Conservation (phyloP, 1,284 basidiomycete species). For the Peniophora sp. region DNA sequence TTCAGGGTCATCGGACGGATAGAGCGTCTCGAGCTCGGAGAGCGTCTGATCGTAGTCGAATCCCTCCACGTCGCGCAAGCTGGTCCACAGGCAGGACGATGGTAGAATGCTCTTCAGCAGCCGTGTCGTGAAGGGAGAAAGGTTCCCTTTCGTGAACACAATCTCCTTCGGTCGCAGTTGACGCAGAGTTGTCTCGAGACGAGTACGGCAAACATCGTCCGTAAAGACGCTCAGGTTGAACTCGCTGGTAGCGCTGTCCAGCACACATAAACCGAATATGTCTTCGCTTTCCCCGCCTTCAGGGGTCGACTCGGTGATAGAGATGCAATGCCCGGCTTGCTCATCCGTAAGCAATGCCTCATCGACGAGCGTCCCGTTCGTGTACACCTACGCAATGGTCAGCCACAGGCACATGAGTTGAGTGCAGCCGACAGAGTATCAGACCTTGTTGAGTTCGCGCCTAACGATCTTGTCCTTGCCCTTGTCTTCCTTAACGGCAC, state of each 20-base stretch:
- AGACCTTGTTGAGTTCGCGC: slow-evolving; percentile 29
- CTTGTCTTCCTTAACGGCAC: slow-evolving; percentile 40
- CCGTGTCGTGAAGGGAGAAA: slow-evolving; percentile 76
- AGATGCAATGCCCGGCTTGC: slow-evolving; percentile 91
- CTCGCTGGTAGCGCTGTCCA: slow-evolving; percentile 95
- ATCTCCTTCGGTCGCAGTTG: slow-evolving; percentile 93
- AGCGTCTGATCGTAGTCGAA: slow-evolving; percentile 69
- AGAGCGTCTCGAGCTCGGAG: slow-evolving; percentile 63
- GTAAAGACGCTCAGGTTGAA: slow-evolving; percentile 89
- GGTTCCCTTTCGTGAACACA: slow-evolving; percentile 84
- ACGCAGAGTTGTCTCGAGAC: slow-evolving; percentile 89
- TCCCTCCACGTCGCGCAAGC: slow-evolving; percentile 77
- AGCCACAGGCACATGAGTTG: too few relatives aligned
- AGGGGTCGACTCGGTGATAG: slow-evolving; percentile 62
- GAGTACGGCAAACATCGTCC: slow-evolving; percentile 90
- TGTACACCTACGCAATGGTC: slow-evolving; percentile 69
- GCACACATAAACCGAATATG: slow-evolving; percentile 86
- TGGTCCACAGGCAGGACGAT: slow-evolving; percentile 80
- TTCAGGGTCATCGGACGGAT: slow-evolving; percentile 31
- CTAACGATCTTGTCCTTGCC: slow-evolving; percentile 75
- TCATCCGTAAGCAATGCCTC: slow-evolving; percentile 85
- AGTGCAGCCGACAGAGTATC: background rate
- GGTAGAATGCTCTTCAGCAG: slow-evolving; percentile 77
- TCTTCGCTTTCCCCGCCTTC: slow-evolving; percentile 37
- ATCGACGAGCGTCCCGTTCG: slow-evolving; percentile 95